These are phyloP conservation scores for Boletus edulis DNA, from an alignment of 768 basidiomycete species.

Conservation along the genomic window DNA sequence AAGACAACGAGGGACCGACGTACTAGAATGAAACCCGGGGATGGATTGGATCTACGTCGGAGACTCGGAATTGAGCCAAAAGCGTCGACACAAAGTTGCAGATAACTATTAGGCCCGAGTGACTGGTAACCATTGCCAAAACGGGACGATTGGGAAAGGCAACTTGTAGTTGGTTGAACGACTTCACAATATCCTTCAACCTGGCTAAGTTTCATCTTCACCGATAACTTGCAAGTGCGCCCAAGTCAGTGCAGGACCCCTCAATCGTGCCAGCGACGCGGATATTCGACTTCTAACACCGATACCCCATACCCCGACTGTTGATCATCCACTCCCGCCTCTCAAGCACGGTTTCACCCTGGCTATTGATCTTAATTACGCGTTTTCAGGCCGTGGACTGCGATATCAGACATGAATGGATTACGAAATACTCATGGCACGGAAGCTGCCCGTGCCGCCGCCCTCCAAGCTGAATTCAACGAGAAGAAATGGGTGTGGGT, in stretches of 20 bases:
- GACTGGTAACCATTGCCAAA: conserved; percentile 5
- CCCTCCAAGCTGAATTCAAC: conserved; percentile 93
- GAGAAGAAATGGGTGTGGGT: conserved; percentile 99
- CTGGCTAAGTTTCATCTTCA: not conserved
- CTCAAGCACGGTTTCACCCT: conserved; percentile 1
- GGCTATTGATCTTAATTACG: conserved; percentile 7
- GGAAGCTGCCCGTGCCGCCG: conserved; percentile 81
- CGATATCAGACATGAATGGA: conserved; percentile 41
- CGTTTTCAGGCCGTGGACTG: conserved; percentile 5
- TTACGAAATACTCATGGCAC: conserved; percentile 49
- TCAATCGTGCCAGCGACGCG: conserved; percentile 2
- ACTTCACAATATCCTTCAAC: not conserved
- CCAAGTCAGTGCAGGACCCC: not conserved
- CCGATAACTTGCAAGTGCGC: not conserved
- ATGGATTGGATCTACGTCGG: no score
- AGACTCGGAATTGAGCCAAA: no score
- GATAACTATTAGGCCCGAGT: no score
- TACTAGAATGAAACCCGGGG: conserved; percentile 18
- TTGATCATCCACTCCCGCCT: not conserved
- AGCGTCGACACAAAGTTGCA: no score
- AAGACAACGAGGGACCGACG: no score
- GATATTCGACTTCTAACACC: not conserved
- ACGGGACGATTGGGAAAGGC: conserved; percentile 5
- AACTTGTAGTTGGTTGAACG: not conserved
- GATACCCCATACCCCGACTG: conserved; percentile 7